Evolutionary conservation across 2,329 filamentous ascomycete genomes (phyloP).

Genomic region (Fusarium marasasianum): DNA sequence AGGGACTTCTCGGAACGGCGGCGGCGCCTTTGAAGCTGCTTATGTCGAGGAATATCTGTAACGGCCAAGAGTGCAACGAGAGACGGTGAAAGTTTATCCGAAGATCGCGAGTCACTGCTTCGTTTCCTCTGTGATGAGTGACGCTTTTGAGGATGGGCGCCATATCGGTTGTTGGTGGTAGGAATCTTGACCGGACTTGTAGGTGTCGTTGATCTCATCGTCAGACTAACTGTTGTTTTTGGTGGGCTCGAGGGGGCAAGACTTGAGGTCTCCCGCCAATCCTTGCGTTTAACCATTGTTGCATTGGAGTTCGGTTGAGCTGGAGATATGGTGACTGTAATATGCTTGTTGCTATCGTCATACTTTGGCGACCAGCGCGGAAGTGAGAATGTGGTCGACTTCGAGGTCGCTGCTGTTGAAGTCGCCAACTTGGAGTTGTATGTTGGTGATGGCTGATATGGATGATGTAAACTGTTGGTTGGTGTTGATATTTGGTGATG

Average conservation of each 20-base stretch:
- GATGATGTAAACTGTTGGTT: conserved; percentile 6
- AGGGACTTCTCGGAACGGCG: conserved; percentile 46
- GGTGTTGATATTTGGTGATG: conserved; percentile 3
- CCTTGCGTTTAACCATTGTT: conserved; percentile 50
- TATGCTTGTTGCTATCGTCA: conserved; percentile 42
- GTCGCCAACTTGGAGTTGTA: conserved; percentile 17
- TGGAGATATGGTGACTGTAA: conserved; percentile 39
- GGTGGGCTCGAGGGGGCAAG: conserved; percentile 44
- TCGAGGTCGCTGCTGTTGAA: conserved; percentile 28
- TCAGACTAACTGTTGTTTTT: conserved; percentile 42
- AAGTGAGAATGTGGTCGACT: conserved; percentile 30
- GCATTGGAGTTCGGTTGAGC: conserved; percentile 40
- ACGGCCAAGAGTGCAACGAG: conserved; percentile 69
- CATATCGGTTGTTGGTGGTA: conserved; percentile 51
- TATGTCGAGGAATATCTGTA: conserved; percentile 66
- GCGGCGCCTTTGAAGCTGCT: conserved; percentile 49
- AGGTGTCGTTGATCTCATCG: conserved; percentile 46
- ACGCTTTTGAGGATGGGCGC: conserved; percentile 49
- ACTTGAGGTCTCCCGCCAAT: conserved; percentile 42
- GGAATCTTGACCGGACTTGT: conserved; percentile 67
- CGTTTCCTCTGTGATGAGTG: conserved; percentile 50
- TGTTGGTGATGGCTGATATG: conserved; percentile 5
- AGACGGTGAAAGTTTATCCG: conserved; percentile 66
- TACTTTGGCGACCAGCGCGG: conserved; percentile 44
- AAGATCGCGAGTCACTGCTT: conserved; percentile 57